Evolutionary conservation across 2,329 filamentous ascomycete species (phyloP), one percentile per base, ranked within the genome.

Genomic region (Biscogniauxia marginata): DNA sequence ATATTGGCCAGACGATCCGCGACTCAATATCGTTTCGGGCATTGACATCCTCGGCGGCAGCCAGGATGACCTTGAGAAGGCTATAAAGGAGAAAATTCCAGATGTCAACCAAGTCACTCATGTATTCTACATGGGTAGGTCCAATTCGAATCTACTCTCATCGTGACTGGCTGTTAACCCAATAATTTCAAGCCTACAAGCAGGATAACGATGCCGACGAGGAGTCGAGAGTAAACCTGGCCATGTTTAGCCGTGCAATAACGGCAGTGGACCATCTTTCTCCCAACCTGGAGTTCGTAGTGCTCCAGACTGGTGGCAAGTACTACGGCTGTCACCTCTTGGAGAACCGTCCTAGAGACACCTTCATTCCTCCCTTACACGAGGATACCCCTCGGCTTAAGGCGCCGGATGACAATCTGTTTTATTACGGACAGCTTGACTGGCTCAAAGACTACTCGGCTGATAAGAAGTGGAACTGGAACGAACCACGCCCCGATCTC

Each of bases 271-370:
- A 77, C 56, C 59, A 66, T 25, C 66, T 76, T 4, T 72, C 72
- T 23, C 61, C 69, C 5, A 70, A 67, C 30, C 67, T 78, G 19
- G 63, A 71, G 55, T 77, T 75, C 53, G 67, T 77, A 9, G 70
- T 75, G 7, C 65, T 77, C 13, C 74, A 73, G 19, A 77, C 74
- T 1, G 75, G 75, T 23, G 75, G 73, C 39, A 77, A 78, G 55
- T 71, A 71, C 46, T 74, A 72, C 50, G 70, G 70, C 20, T 66
- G 69, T 19, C 69, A 70, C 46, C 57, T 71, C n/a, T 52, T 70
- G 39, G 65, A 68, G 34, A 50, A 64, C 7, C 66, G 67, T 54
- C 67, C 64, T 39, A 66, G 66, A 24, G 21, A 48, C 54, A 68
- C 65, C 55, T 64, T 67, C 55, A 63, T 63, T 61, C 70, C 70